Evolutionary conservation across 2,329 filamentous ascomycete genomes (phyloP), one percentile per base, ranked within the genome.

Genomic region (Aspergillus clavatus): DNA sequence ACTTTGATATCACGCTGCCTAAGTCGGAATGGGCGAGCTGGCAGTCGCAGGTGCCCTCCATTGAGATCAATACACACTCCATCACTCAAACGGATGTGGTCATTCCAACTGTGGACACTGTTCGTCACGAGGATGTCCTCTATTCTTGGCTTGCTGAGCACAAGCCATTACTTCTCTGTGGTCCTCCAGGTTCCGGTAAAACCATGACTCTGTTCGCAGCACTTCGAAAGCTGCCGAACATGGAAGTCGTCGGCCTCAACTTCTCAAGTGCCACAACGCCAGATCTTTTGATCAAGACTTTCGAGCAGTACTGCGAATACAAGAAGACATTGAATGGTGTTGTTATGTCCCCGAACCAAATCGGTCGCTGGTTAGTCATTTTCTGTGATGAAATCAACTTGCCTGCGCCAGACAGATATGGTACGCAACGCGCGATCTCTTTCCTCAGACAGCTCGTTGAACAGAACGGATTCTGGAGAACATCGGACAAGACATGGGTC

Each of bases 351-450:
- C 93, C 93, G 0, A 95, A 86, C 5, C 94, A 98, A 66, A 95
- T 98, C 58, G 93, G 93, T 18, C 85, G 91, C 56, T 99, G 93
- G 93, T 79, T 99, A 28, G 91, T 99, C 37, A 82, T 99, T 51
- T 99, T 99, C 78, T 99, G 93, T 60, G 93, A 99, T 65, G 93
- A 99, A 68, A 98, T 99, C 73, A 99, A 99, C 70, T 78, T 99
- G 75, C 93, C 93, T 5, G 91, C 93, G 4, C 93, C 93, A 3
- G 93, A 99, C 72, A 91, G 89, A 60, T 99, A 99, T 66, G 91
- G 90, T 44, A 98, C 94, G 1, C 93, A 98, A 68, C 84, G 93
- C 51, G 93, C 93, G 26, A 98, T 98, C 54, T 94, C 93, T 5
- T 98, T 99, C 79, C 71, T 99, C 55, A 84, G 94, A 57, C 93